Evolutionary conservation across 495 filamentous ascomycete species (phyloP).

Genomic region (Daldinia vernicosa): DNA sequence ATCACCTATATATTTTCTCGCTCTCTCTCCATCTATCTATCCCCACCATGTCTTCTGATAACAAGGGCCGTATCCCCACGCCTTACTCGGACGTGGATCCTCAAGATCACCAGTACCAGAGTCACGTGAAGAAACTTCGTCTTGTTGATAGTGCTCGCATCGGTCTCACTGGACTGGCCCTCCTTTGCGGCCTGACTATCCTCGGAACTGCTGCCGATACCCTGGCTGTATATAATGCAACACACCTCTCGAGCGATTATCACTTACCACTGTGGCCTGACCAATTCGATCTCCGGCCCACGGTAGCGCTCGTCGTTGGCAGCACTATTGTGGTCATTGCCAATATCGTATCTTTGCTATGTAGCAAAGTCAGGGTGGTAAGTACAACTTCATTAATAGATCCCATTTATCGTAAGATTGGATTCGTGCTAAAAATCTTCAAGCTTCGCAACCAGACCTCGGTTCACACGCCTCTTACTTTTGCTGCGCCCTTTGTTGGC

Average conservation of each 20-base stretch:
- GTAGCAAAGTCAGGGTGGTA: constrained; percentile 53
- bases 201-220: constrained; percentile 60
- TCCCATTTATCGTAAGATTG: background rate
- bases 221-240: constrained; percentile 58
- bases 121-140: constrained; percentile 47
- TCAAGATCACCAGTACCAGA: constrained; percentile 49
- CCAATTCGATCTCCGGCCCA: constrained; percentile 60
- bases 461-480: constrained; percentile 51
- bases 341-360: constrained; percentile 55
- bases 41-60: constrained; percentile 43
- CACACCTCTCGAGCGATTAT: constrained; percentile 53
- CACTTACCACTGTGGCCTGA: constrained; percentile 61
- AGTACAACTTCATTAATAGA: constrained; percentile 23
- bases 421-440: constrained; percentile 30
- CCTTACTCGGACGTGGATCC: constrained; percentile 53
- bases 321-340: constrained; percentile 54
- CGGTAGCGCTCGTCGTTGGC: constrained; percentile 58
- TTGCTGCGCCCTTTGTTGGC: constrained; percentile 53
- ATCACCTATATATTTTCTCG: constrained; percentile 16
- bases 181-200: constrained; percentile 58
- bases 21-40: constrained; percentile 8
- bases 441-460: constrained; percentile 55
- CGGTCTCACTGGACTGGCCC: constrained; percentile 58
- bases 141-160: constrained; percentile 54
- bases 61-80: constrained; percentile 32